Evolutionary conservation across 2,329 filamentous ascomycete species (phyloP).

Genomic region (Colletotrichum gigasporum): DNA sequence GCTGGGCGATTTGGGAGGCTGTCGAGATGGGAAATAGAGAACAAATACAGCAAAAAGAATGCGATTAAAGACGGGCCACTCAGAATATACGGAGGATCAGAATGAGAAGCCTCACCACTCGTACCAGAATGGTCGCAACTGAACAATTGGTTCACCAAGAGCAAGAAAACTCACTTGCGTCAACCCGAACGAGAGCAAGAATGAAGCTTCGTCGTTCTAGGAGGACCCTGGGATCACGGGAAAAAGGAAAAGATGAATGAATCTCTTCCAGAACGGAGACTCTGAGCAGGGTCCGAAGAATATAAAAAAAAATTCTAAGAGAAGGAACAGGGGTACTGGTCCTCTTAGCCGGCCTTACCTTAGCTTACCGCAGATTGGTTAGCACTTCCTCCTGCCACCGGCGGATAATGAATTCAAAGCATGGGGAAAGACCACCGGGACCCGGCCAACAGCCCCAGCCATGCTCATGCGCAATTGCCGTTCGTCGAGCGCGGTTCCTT

Average conservation of each 20-base stretch:
- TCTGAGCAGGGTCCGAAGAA: conserved; percentile 26
- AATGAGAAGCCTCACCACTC: conserved; percentile 16
- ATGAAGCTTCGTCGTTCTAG: conserved; percentile 13
- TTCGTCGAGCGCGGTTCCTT: neutral
- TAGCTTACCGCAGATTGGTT: conserved; percentile 7
- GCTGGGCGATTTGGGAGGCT: conserved; percentile 4
- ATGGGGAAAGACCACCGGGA: no score
- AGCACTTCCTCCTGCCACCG: neutral
- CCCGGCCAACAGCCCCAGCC: neutral
- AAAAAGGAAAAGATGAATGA: neutral
- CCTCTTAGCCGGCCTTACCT: conserved; percentile 12
- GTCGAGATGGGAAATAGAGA: neutral
- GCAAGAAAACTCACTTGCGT: conserved; percentile 20
- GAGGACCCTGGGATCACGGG: conserved; percentile 15
- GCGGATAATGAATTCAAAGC: no score
- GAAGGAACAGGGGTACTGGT: no score
- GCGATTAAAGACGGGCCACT: conserved; percentile 13
- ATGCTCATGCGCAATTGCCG: conserved; percentile 8
- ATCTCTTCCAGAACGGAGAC: neutral
- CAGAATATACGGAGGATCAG: conserved; percentile 19
- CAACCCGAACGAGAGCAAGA: conserved; percentile 21
- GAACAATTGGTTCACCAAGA: conserved; percentile 21
- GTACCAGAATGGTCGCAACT: conserved; percentile 20
- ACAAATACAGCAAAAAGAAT: conserved; percentile 19
- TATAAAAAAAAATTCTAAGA: conserved; percentile 19